Evolutionary conservation across 129 eudicot species (phyloP).

Genomic region (Escallonia rubra): DNA sequence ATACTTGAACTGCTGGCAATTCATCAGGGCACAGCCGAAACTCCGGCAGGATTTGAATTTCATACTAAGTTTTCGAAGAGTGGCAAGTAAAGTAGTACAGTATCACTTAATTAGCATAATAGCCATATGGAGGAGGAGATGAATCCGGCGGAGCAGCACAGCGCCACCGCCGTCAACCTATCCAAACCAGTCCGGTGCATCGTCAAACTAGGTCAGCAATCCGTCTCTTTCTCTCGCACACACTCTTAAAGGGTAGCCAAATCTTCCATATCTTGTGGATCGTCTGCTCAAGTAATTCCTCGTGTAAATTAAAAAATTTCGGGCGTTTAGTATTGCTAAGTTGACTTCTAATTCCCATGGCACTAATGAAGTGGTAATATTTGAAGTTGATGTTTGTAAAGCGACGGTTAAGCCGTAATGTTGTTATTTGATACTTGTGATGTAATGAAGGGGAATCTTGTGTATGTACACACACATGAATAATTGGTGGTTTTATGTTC

Average conservation of each 20-base stretch:
- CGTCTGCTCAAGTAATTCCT: not conserved
- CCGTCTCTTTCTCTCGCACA: not conserved
- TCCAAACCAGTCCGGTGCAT: conserved; percentile 61
- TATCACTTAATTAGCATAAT: no score
- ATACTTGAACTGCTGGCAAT: no score
- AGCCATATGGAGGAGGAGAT: no score
- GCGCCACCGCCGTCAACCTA: conserved; percentile 11
- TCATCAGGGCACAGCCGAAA: no score
- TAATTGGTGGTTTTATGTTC: conserved; percentile 1
- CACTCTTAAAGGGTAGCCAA: no score
- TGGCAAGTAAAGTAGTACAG: not conserved
- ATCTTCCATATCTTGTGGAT: not conserved
- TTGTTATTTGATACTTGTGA: not conserved
- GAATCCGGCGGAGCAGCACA: conserved; percentile 28
- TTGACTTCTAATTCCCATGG: not conserved
- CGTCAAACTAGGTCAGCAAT: conserved; percentile 66
- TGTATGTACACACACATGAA: no score
- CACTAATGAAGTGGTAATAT: not conserved
- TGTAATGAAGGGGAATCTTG: no score
- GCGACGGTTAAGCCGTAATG: not conserved
- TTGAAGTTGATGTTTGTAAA: not conserved
- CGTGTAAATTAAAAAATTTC: not conserved
- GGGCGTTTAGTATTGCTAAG: not conserved
- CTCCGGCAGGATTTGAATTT: no score
- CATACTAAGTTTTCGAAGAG: no score